Evolutionary conservation across 371 early-diverging fungal genomes (phyloP), one percentile per base, ranked within the genome.

Genomic region (Cladochytrium tenue): DNA sequence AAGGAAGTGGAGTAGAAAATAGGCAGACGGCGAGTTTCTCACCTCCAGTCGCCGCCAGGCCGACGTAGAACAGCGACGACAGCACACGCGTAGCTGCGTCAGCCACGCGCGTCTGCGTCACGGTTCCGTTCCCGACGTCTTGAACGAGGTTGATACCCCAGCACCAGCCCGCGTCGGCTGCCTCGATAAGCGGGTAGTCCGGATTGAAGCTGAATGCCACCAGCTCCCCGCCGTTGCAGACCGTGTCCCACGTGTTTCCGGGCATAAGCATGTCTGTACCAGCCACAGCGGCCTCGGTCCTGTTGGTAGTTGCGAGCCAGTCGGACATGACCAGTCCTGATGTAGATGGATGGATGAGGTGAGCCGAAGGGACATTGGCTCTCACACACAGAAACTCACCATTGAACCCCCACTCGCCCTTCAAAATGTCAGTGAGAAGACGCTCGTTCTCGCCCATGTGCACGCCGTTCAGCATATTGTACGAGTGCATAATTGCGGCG

Each of bases 201-300:
- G 7, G 20, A 20, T 13, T 20, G 43, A 20, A 13, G 43, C 20
- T 43, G 25, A 63, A 15, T 15, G 60, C 60, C n/a, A 23, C 56
- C 7, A 33, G 32, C 31, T 66, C 62, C n/a, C n/a, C n/a, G 43
- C 43, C 43, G 43, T 43, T 43, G 43, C 43, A 43, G 43, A 43
- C 43, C 13, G 43, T 43, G 43, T 20, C 20, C 43, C 43, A 43
- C 43, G 43, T 20, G 43, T 7, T 20, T 66, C 83, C 83, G 53
- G 88, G 86, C 88, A 88, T 87, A 10, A 76, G 77, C 81, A 87
- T 78, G 71, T 85, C 88, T 7, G 20, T 7, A 53, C 83, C 85
- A 43, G 66, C 71, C 52, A 79, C 76, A 1, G 74, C 86, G 30
- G 80, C 59, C 10, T 60, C 57, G 0, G 55, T 65, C 26, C 77